Conservation (phyloP, 345 rosid genomes). For the Leavenworthia alabamica region DNA sequence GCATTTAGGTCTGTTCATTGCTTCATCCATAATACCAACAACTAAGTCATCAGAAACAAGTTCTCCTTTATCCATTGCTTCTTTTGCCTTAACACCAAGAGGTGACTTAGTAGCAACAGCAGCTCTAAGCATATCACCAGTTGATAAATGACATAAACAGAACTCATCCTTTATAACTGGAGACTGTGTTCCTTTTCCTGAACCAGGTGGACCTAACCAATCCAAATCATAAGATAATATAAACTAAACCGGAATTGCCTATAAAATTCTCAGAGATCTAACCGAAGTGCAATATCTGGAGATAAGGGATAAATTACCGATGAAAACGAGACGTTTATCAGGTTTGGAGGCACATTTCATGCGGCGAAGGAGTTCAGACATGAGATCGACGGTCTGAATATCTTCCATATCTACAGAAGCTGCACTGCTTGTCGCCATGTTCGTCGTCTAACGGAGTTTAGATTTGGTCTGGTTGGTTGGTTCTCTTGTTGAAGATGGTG, state of each 20-base stretch:
- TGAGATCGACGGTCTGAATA: constrained; percentile 68
- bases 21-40: constrained; percentile 92
- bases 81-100: constrained; percentile 92
- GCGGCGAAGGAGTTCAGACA: constrained; percentile 92
- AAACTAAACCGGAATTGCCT: not conserved
- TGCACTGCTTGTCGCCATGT: constrained; percentile 45
- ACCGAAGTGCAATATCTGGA: not conserved
- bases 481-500: not conserved
- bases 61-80: constrained; percentile 97
- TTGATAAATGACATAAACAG: constrained; percentile 96
- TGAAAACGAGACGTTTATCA: constrained; percentile 86
- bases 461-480: constrained; percentile 2
- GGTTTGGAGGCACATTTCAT: constrained; percentile 83
- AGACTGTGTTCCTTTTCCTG: constrained; percentile 97
- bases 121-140: constrained; percentile 98
- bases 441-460: constrained; percentile 7
- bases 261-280: not conserved
- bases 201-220: constrained; percentile 93
- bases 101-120: constrained; percentile 93
- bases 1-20: constrained; percentile 86
- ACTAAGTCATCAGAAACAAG: constrained; percentile 96
- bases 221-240: not conserved
- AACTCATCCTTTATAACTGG: constrained; percentile 87
- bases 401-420: constrained; percentile 60
- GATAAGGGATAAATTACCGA: constrained; percentile 36